Evolutionary conservation across 2,329 filamentous ascomycete species (phyloP).

Genomic region (Thelonectria discophora): DNA sequence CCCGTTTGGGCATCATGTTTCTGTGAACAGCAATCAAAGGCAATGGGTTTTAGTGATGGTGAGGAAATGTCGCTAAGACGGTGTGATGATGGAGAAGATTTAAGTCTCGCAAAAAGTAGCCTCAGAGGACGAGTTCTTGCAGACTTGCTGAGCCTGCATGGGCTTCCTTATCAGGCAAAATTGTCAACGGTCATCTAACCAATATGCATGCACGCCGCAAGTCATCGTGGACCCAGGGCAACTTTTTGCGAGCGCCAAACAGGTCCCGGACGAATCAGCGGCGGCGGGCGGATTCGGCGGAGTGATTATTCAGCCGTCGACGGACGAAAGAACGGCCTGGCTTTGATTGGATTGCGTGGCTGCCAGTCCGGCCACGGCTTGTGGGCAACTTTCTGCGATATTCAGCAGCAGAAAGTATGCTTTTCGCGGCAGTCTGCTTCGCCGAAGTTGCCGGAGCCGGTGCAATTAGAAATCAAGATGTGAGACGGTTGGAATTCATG

Average conservation of each 20-base stretch:
- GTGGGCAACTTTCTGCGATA: neutral
- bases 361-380: neutral
- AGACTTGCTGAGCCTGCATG: neutral
- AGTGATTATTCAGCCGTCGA: neutral
- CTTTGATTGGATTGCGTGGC: neutral
- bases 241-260: neutral
- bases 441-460: neutral
- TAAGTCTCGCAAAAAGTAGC: neutral
- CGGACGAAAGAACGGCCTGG: neutral
- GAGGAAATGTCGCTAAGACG: neutral
- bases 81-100: neutral
- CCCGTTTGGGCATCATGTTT: neutral
- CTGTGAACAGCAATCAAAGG: neutral
- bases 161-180: neutral
- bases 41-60: neutral
- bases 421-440: neutral
- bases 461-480: neutral
- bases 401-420: neutral
- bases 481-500: neutral
- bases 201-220: neutral
- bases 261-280: neutral
- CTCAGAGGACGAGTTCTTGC: neutral
- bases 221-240: neutral
- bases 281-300: neutral
- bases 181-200: neutral